Base-by-base conservation (phyloP, 228 moss, liverwort and hornwort species). In the Sphagnum magellanicum region DNA sequence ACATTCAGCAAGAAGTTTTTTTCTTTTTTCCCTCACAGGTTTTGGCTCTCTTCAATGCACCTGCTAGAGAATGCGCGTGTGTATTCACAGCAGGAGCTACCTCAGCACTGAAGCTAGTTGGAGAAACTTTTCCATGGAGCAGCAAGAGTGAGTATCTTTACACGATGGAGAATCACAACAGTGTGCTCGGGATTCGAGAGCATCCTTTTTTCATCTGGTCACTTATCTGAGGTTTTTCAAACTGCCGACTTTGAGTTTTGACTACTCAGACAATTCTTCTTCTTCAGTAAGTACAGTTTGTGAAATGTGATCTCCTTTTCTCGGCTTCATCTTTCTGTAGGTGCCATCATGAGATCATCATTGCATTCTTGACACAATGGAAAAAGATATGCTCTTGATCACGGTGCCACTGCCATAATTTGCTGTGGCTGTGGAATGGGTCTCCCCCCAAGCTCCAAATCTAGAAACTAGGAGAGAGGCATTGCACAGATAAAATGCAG, bases 1-100 rank as follows among this genome's bases (percentile, higher is more conserved):
- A 32, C 46, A 6, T 70, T 3, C 32, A 32, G 3, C 32, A 32
- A 32, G 32, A 32, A 2, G 32, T 32, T 32, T 32, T 32, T 32
- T 32, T 32, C 32, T 32, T 32, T 32, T 32, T 32, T 32, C 32
- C 32, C 32, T 70, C 48, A 63, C 86, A 97, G 90, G 93, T 97
- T 77, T 72, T 97, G 77, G 79, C 75, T 50, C 79, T 82, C 70
- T 97, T 90, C 72, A 91, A 93, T 66, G 91, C 90, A 16, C 64
- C 91, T 48, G 72, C 75, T 61, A 82, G 81, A 53, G 87, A 97
- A 51, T 97, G 93, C 78, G 72, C 67, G 50, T 93, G 91, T 76
- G 82, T 97, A 14, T 97, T 93, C 74, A 97, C 97, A 50, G 88
- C 97, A 62, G 93, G 97, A 74, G 93, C 91, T 48, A 97, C 91